Conservation (phyloP, 352 stramenopile species). For the Phytophthora boehmeriae region DNA sequence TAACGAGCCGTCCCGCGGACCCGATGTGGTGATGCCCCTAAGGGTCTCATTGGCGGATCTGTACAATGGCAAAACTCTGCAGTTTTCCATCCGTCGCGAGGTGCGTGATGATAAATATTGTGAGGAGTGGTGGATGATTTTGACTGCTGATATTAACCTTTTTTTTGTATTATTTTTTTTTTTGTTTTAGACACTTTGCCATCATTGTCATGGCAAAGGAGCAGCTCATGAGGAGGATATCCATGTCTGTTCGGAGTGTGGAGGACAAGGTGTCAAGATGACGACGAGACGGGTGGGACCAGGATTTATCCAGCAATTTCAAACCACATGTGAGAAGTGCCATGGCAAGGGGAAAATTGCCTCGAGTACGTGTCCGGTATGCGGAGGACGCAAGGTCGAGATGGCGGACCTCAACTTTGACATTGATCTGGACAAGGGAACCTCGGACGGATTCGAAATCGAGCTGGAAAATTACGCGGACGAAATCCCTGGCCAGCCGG, state of each 20-base stretch:
- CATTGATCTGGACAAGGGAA: constrained; percentile 95
- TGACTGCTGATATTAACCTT: neutral
- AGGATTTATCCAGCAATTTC: constrained; percentile 91
- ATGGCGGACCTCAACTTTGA: constrained; percentile 96
- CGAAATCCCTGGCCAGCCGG: constrained; percentile 87
- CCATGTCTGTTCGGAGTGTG: constrained; percentile 92
- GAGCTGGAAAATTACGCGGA: constrained; percentile 93
- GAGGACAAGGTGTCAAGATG: constrained; percentile 94
- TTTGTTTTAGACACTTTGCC: constrained; percentile 87
- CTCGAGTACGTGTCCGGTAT: constrained; percentile 92
- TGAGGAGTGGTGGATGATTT: no score
- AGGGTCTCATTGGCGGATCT: constrained; percentile 95
- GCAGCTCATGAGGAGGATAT: constrained; percentile 91
- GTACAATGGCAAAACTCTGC: constrained; percentile 95
- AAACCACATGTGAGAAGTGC: constrained; percentile 89
- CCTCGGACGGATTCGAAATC: constrained; percentile 92
- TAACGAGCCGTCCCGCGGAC: constrained; percentile 62
- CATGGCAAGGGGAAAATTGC: constrained; percentile 93
- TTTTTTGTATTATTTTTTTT: constrained; percentile 3
- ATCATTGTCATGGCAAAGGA: constrained; percentile 92
- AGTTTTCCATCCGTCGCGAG: constrained; percentile 93
- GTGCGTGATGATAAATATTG: constrained; percentile 7
- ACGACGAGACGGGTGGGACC: constrained; percentile 69
- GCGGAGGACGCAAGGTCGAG: constrained; percentile 84
- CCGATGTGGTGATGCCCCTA: constrained; percentile 88